A percentile compares a stretch with the other conserved stretches of the same genome.
Evolutionary conservation across 1,284 basidiomycete species (phyloP).

Genomic region (Moesziomyces parantarcticus): DNA sequence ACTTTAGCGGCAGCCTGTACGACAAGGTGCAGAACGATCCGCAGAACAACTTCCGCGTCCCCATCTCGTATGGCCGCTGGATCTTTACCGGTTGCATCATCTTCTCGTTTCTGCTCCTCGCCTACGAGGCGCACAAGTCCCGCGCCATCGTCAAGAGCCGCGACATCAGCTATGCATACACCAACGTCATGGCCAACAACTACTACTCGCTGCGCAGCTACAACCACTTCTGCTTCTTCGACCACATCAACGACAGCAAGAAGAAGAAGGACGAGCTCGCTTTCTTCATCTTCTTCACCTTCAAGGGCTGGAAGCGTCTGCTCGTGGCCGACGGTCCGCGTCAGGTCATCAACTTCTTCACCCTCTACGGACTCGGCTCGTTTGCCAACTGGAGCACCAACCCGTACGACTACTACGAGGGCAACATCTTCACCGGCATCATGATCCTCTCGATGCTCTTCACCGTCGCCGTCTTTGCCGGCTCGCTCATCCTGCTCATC

Average conservation of each 20-base stretch:
- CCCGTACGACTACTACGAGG: slow-evolving; percentile 75
- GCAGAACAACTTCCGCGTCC: slow-evolving; percentile 81
- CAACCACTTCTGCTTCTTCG: slow-evolving; percentile 97
- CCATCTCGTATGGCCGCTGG: slow-evolving; percentile 91
- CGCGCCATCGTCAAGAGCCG: slow-evolving; percentile 91
- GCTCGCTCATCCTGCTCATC: slow-evolving; percentile 83
- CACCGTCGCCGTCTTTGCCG: slow-evolving; percentile 86
- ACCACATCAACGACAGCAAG: slow-evolving; percentile 92
- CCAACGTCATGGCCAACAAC: slow-evolving; percentile 93
- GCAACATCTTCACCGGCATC: slow-evolving; percentile 78
- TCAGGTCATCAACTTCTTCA: slow-evolving; percentile 94
- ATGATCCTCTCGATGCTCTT: slow-evolving; percentile 89
- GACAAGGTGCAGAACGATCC: slow-evolving; percentile 75
- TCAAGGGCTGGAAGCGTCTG: slow-evolving; percentile 96
- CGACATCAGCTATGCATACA: slow-evolving; percentile 79
- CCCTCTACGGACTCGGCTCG: slow-evolving; percentile 89
- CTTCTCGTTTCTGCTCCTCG: slow-evolving; percentile 91
- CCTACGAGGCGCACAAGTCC: slow-evolving; percentile 90
- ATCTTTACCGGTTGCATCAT: slow-evolving; percentile 97
- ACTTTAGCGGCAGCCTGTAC: slow-evolving; percentile 86
- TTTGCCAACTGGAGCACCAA: slow-evolving; percentile 76
- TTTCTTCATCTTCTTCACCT: slow-evolving; percentile 99
- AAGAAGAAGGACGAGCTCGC: slow-evolving; percentile 97
- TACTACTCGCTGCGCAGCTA: slow-evolving; percentile 78
- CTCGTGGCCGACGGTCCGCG: slow-evolving; percentile 95